Conservation (phyloP, 495 filamentous ascomycete species). For the Recurvomyces mirabilis region DNA sequence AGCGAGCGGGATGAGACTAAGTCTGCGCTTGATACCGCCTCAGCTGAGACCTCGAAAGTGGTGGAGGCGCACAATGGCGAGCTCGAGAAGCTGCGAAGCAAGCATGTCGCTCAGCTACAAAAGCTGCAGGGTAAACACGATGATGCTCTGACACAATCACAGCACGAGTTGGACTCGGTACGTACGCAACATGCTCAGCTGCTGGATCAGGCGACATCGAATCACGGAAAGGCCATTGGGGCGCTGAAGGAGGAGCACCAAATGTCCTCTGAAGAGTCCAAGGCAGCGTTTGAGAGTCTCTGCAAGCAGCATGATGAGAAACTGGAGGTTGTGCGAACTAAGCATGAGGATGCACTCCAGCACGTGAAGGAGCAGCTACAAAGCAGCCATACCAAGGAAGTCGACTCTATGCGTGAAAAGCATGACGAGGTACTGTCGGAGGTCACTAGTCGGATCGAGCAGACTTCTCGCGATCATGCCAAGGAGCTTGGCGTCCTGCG, state of each 20-base stretch:
- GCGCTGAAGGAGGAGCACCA: background rate
- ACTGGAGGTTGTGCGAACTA: no score
- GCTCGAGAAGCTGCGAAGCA: background rate
- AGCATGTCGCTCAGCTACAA: background rate
- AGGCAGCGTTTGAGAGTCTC: background rate
- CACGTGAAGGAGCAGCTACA: no score
- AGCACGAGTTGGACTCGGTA: no score
- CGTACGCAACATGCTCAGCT: background rate
- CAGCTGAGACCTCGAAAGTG: background rate
- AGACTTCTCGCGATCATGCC: no score
- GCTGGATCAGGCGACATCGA: background rate
- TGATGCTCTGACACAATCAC: background rate
- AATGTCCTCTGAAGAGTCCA: no score
- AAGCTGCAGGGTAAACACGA: background rate
- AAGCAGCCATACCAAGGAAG: no score
- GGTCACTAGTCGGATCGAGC: no score
- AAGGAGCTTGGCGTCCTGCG: no score
- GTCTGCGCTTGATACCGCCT: background rate
- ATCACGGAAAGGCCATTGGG: background rate
- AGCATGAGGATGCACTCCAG: no score
- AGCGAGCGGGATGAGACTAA: slow-evolving; percentile 4
- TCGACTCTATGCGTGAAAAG: no score
- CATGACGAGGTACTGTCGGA: no score
- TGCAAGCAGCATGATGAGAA: no score
- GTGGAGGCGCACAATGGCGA: background rate